Conservation (phyloP, 108 stramenopile species). For the Nannochloropsis salina region DNA sequence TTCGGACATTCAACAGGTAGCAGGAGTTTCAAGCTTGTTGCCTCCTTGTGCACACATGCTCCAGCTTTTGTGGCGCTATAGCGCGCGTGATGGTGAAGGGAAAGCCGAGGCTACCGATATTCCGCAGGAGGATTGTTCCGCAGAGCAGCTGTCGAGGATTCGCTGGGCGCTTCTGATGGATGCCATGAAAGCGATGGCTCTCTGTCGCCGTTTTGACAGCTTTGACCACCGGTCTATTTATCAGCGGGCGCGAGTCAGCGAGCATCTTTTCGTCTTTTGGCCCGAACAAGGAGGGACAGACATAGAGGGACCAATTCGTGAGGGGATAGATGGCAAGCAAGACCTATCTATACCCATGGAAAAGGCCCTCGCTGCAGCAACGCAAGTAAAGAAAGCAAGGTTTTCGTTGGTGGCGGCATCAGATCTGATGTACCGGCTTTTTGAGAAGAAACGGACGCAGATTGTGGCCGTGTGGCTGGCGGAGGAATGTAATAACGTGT, state of each 20-base stretch:
- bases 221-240: constrained; percentile 17
- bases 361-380: neutral
- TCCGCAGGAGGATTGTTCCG: too few relatives aligned
- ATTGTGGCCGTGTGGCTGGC: constrained; percentile 16
- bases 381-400: neutral
- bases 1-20: neutral
- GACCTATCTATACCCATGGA: neutral
- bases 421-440: neutral
- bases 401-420: neutral
- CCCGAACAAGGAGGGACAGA: neutral
- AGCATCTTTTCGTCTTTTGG: neutral
- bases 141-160: neutral
- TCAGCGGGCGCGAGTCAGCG: constrained; percentile 7
- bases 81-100: neutral
- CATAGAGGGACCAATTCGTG: too few relatives aligned
- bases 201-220: neutral
- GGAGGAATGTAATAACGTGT: constrained; percentile 7
- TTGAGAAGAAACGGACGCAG: neutral
- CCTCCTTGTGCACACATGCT: neutral
- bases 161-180: neutral
- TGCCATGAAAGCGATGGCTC: neutral
- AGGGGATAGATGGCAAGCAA: neutral
- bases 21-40: neutral
- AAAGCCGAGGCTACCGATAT: neutral
- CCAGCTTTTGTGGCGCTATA: neutral